A percentile compares a stretch with the other conserved stretches of the same genome.
These are phyloP conservation scores for Sophora flavescens DNA, from an alignment of 306 rosid species.

Conservation along the genomic window DNA sequence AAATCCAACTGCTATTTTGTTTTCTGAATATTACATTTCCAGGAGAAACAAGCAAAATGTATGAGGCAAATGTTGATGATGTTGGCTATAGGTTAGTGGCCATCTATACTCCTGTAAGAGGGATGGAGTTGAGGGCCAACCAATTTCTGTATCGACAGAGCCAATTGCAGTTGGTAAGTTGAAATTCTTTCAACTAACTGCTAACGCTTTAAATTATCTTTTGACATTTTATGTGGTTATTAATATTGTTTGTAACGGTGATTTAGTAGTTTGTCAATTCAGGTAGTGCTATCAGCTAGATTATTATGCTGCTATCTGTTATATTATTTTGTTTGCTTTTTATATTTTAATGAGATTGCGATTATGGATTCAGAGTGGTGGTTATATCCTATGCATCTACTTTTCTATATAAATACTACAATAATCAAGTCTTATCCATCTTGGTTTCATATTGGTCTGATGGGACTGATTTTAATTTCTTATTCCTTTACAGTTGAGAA, in stretches of 20 bases:
- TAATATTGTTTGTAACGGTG: not conserved
- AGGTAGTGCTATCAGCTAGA: not conserved
- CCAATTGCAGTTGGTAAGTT: conserved; percentile 93
- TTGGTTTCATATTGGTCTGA: not conserved
- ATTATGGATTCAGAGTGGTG: not conserved
- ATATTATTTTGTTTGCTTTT: not conserved
- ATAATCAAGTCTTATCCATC: not conserved
- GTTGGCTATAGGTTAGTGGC: conserved; percentile 96
- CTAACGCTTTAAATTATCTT: conserved; percentile 29
- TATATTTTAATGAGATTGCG: not conserved
- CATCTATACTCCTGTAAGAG: conserved; percentile 94
- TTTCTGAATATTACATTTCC: conserved; percentile 47
- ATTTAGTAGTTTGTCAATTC: not conserved
- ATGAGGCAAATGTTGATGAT: conserved; percentile 97
- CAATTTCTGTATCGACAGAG: conserved; percentile 93
- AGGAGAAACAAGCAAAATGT: conserved; percentile 94
- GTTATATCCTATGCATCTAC: not conserved
- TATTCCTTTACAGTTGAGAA: not conserved
- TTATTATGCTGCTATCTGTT: not conserved
- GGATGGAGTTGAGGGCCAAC: conserved; percentile 92
- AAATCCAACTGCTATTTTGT: conserved; percentile 24
- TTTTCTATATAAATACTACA: not conserved
- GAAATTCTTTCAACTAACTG: conserved; percentile 14
- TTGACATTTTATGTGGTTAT: conserved; percentile 22
- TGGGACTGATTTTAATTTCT: not conserved